Base-by-base conservation (phyloP, 495 filamentous ascomycete species). In the Xylaria flabelliformis region DNA sequence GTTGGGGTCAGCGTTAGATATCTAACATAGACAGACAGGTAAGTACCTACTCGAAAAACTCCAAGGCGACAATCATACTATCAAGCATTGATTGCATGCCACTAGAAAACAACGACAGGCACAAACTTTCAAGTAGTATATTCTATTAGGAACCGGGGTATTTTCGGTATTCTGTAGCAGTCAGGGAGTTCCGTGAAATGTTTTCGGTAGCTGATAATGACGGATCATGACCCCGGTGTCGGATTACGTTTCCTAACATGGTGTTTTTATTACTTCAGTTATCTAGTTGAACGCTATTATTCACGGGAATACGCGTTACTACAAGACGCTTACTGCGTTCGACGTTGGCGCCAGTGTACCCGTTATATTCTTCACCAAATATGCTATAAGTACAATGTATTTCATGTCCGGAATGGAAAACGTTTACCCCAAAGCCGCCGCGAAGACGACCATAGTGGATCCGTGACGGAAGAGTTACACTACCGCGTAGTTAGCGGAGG, bases 171-270 rank as follows among this genome's bases (percentile, higher is more conserved):
- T 19, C 17, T n/a, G 44, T 55, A 26, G 21, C 21, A 55, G n/a
- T 39, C 17, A 39, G 58, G 58, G 39, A 41, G 34, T 41, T 19
- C 32, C 56, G 2, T n/a, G 24, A 39, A 61, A n/a, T 3, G 26
- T 9, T 61, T 15, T 21, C 19, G 8, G 58, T 36, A 41, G 39
- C 39, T 63, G 61, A 63, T 39, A 21, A 63, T 42, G 61, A 44
- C 39, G 61, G 61, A 63, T 63, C 61, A 13, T 39, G 8, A 63
- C 61, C 61, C 61, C 39, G 34, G 61, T 63, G 61, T 41, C 61
- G 39, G 39, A 63, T 63, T 63, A 63, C 61, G 61, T 63, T 63
- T 63, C 19, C 26, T 26, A 36, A 61, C 58, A 39, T 56, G 24
- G 26, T 32, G 24, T 8, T 56, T 56, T 56, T 56, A 56, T 56